A percentile compares a stretch with the other conserved stretches of the same genome.
These are phyloP conservation scores for Aspergillus udagawae DNA, from an alignment of 2,329 filamentous ascomycete genomes.

Conservation along the genomic window DNA sequence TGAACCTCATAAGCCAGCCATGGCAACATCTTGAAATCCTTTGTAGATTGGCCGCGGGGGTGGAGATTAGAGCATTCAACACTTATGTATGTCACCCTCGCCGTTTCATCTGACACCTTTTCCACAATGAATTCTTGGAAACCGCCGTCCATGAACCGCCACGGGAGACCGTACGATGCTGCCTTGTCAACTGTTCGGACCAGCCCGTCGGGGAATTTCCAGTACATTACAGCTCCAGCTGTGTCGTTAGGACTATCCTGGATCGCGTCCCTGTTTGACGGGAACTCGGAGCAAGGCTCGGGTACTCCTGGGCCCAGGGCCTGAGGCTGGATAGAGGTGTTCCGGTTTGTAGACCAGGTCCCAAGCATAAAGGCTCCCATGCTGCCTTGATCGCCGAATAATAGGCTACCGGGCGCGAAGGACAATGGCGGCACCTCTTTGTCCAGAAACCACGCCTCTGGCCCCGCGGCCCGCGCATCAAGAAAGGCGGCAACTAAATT, in stretches of 20 bases:
- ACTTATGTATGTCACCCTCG: constrained; percentile 5
- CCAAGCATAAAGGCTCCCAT: neutral
- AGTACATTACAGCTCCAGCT: neutral
- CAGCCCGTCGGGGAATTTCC: constrained; percentile 3
- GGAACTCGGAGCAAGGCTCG: neutral
- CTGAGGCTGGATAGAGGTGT: neutral
- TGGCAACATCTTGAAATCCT: constrained; percentile 7
- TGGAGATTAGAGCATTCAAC: constrained; percentile 6
- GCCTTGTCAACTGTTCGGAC: neutral
- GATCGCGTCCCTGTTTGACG: neutral
- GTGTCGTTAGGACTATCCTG: neutral
- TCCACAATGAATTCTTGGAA: constrained; percentile 12
- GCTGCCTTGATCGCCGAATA: neutral
- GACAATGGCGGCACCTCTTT: neutral
- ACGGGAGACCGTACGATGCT: constrained; percentile 7
- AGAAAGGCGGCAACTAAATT: neutral
- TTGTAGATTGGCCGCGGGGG: neutral
- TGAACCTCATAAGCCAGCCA: constrained; percentile 8
- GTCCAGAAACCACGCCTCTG: neutral
- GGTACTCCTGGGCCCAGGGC: neutral
- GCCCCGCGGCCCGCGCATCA: neutral
- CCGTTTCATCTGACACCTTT: constrained; percentile 2
- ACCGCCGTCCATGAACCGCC: constrained; percentile 11
- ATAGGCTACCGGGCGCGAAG: neutral
- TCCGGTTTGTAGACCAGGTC: neutral